These are phyloP conservation scores for Crithidia brevicula DNA, from an alignment of 208 protist species.

Conservation along the genomic window DNA sequence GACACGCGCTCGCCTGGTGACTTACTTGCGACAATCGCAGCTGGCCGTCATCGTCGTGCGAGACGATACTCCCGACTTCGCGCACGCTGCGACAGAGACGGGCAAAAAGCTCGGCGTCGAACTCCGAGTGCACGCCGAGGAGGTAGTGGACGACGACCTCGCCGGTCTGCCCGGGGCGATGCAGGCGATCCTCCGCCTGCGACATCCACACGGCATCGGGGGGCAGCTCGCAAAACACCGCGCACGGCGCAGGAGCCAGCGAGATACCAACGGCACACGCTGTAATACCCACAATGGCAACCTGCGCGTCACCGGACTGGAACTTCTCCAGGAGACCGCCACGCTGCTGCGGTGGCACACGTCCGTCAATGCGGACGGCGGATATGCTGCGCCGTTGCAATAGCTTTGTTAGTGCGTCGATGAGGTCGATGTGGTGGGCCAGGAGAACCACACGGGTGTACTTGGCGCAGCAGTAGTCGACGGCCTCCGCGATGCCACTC, in stretches of 20 bases:
- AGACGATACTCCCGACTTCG: conserved; percentile 20
- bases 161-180: conserved; percentile 65
- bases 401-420: conserved; percentile 45
- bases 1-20: not conserved
- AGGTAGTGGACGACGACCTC: conserved; percentile 71
- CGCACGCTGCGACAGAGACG: conserved; percentile 44
- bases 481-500: conserved; percentile 60
- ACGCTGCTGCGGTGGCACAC: conserved; percentile 43
- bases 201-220: conserved; percentile 78
- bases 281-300: conserved; percentile 79
- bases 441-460: conserved; percentile 72
- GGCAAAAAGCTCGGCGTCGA: conserved; percentile 70
- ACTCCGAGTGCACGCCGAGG: conserved; percentile 58
- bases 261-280: conserved; percentile 81
- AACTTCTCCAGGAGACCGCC: conserved; percentile 44
- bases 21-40: conserved; percentile 20
- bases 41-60: conserved; percentile 7
- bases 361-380: conserved; percentile 71
- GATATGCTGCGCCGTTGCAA: conserved; percentile 28
- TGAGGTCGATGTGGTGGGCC: conserved; percentile 76
- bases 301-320: conserved; percentile 35
- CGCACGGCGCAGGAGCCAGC: conserved; percentile 63
- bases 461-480: conserved; percentile 61
- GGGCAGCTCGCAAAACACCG: conserved; percentile 86
- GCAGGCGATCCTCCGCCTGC: conserved; percentile 86